Base-by-base conservation (phyloP, 179 eudicot species). In the Vitellaria paradoxa region DNA sequence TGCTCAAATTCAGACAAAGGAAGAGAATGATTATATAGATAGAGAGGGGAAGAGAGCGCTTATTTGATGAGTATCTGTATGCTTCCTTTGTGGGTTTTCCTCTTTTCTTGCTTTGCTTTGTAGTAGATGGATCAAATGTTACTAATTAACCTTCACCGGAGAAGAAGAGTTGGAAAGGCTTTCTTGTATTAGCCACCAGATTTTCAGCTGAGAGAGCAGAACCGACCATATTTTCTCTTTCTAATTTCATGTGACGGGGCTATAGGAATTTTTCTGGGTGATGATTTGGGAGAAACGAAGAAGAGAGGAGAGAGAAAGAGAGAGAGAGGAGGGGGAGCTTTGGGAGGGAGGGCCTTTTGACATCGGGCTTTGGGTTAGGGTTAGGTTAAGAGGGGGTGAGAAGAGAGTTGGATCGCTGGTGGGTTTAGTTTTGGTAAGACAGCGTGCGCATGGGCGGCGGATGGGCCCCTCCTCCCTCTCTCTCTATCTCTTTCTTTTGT, bases 381-480 rank as follows among this genome's bases (percentile, higher is more conserved):
- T 88, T 85, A 85, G 87, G 89, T 86, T 70, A 80, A 45, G 49
- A 67, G 52, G 2, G 47, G 26, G 37, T 10, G 42, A n/a, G 15
- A 21, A 18, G 70, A 23, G 50, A 65, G 60, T 75, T 65, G 65
- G 81, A 76, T 73, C 55, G 78, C 78, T 12, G 78, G 79, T 82
- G 86, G 78, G 86, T 74, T 78, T 12, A 67, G 82, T 80, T 73
- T 70, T 79, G 65, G 73, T 18, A 74, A 80, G 80, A 85, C 79
- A 76, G 94, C 89, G 89, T 88, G 93, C 87, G 90, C 86, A 88
- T 84, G 89, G 92, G 85, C 87, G 90, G 88, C 85, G 84, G 70
- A 64, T 50, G 82, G 91, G 88, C 9, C 82, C n/a, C 76, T 26
- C 69, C 42, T 13, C 56, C 61, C 70, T 57, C 79, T 70, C 73